phyloP scores from a whole-genome alignment of 208 protist genomes.

The Crithidia sp. region DNA sequence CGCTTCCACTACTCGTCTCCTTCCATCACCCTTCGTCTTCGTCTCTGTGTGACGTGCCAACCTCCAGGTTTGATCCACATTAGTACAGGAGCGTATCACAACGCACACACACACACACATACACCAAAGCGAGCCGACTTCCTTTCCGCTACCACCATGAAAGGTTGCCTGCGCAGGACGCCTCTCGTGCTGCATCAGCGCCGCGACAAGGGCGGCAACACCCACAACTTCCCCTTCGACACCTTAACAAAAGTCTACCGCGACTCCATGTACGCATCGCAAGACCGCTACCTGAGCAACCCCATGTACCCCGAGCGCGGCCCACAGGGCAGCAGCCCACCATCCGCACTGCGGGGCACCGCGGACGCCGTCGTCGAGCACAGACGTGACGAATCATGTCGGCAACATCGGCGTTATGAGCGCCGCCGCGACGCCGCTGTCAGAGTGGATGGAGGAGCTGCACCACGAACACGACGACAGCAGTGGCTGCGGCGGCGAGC shows the following conservation, averaged over 20 bases:
- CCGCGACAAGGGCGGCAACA: slow-evolving; percentile 54
- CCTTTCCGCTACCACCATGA: slow-evolving; percentile 12
- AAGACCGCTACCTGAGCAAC: slow-evolving; percentile 39
- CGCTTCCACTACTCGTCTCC: not conserved
- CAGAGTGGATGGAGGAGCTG: slow-evolving; percentile 23
- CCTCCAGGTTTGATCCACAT: not conserved
- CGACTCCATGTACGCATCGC: slow-evolving; percentile 58
- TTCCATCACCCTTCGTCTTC: not conserved
- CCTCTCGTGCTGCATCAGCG: slow-evolving; percentile 41
- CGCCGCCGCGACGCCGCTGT: slow-evolving; percentile 18
- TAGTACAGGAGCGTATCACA: not conserved
- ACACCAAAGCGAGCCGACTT: not conserved
- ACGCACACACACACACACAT: not conserved
- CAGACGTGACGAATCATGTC: slow-evolving; percentile 57
- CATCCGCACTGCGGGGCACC: not conserved
- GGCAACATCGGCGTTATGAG: slow-evolving; percentile 70
- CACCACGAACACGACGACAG: slow-evolving; percentile 1
- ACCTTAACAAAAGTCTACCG: slow-evolving; percentile 75
- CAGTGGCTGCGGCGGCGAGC: not conserved
- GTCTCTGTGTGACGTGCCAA: not conserved
- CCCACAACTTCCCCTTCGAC: slow-evolving; percentile 73
- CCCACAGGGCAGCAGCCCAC: not conserved
- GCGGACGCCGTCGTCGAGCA: not conserved
- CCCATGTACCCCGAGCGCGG: slow-evolving; percentile 42
- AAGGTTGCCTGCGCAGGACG: slow-evolving; percentile 14